Evolutionary conservation across 2,329 filamentous ascomycete species (phyloP), one percentile per base, ranked within the genome.

Genomic region (Fusarium camptoceras): DNA sequence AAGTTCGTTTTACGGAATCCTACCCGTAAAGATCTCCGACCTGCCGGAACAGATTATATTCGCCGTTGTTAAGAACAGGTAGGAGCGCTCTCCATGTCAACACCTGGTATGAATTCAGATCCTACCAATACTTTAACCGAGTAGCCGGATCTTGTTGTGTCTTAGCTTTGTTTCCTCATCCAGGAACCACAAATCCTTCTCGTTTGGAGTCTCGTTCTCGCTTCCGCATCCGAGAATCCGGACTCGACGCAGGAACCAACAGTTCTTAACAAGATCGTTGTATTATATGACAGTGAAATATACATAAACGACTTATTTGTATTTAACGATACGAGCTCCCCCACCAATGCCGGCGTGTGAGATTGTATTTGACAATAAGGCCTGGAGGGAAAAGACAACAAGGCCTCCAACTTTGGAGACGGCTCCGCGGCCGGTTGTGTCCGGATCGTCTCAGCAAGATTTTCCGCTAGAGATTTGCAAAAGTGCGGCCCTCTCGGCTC

Each of bases 371-470:
- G 14, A 6, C 31, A 27, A 7, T 16, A 15, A 11, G 1, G 31
- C 4, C 3, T 11, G 2, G 18, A 22, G 14, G 12, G 3, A n/a
- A 27, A 12, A 12, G 18, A 11, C 9, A 6, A n/a, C 24, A 27
- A 25, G 10, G 9, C 8, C 14, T 53, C 34, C 14, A 22, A 9
- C 28, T 42, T 41, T 9, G 49, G 49, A 42, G 14, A 28, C 15
- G 49, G 49, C 34, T 53, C 49, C 49, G 31, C 37, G 49, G 2
- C 24, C 9, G 25, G 7, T 41, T 34, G 18, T 11, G 5, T 42
- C n/a, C 49, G n/a, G 49, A 41, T 53, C 49, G 31, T 42, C 49
- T 53, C 49, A 53, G 49, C n/a, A n/a, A 18, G 48, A 58, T 37
- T 24, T 58, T 25, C 37, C 28, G 37, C 30, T 46, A 47, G 11